Evolutionary conservation across 2,329 filamentous ascomycete genomes (phyloP).

Genomic region (Xylariaceae sp.): DNA sequence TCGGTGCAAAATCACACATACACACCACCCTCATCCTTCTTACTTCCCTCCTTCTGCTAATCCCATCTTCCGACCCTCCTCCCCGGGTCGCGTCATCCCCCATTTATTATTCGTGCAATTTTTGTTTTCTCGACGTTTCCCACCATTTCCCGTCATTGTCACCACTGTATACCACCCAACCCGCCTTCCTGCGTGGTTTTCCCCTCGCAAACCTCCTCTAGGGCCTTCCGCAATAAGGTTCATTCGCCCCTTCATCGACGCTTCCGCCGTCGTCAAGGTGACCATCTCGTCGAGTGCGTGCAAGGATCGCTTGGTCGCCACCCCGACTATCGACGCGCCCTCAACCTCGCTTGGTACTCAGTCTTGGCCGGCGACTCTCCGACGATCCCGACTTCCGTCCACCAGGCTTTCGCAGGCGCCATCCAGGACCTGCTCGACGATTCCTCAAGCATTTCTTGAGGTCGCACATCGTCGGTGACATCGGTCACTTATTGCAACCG

Average conservation of each 20-base stretch:
- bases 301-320: background rate
- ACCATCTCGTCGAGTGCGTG: too few relatives aligned
- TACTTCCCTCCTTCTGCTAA: slow-evolving; percentile 4
- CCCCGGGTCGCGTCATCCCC: slow-evolving; percentile 1
- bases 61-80: slow-evolving; percentile 5
- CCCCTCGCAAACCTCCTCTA: slow-evolving; percentile 12
- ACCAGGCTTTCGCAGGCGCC: slow-evolving; percentile 6
- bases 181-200: slow-evolving; percentile 19
- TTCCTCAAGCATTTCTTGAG: slow-evolving; percentile 1
- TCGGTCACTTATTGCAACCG: slow-evolving; percentile 2
- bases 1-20: slow-evolving; percentile 26
- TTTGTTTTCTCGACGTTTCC: slow-evolving; percentile 12
- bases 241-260: background rate
- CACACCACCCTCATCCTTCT: slow-evolving; percentile 11
- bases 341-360: slow-evolving; percentile 17
- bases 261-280: too few relatives aligned
- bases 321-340: slow-evolving; percentile 21
- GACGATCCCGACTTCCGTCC: slow-evolving; percentile 14
- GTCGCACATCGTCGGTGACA: slow-evolving; percentile 6
- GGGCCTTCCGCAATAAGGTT: slow-evolving; percentile 15
- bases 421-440: slow-evolving; percentile 4
- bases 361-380: slow-evolving; percentile 12
- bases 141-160: slow-evolving; percentile 9
- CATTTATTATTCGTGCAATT: slow-evolving; percentile 6
- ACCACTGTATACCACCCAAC: slow-evolving; percentile 18